These are phyloP conservation scores for Melaleuca quinquenervia DNA, from an alignment of 345 rosid genomes.

Conservation along the genomic window DNA sequence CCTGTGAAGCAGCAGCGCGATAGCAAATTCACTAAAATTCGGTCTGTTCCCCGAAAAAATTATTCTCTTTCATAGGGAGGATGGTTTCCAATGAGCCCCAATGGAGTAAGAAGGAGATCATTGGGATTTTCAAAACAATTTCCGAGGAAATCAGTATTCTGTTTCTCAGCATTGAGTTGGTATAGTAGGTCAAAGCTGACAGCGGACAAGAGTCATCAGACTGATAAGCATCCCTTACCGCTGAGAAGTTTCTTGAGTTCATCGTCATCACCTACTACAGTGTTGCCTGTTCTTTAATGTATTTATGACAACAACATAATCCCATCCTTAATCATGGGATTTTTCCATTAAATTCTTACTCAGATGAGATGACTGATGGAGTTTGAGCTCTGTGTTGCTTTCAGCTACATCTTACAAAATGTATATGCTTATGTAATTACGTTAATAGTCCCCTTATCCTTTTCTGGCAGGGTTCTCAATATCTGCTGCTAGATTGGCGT, in stretches of 20 bases:
- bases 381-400: not conserved
- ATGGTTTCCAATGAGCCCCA: not conserved
- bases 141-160: not conserved
- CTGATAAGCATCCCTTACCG: not conserved
- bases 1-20: not conserved
- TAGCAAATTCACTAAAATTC: not conserved
- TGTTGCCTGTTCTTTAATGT: not conserved
- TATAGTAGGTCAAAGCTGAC: not conserved
- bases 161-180: not conserved
- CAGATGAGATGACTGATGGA: not conserved
- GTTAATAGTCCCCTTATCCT: not conserved
- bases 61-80: not conserved
- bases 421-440: not conserved
- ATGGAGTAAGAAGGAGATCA: not conserved
- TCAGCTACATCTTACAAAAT: not conserved
- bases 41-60: not conserved
- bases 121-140: not conserved
- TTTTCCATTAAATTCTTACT: not conserved
- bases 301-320: not conserved
- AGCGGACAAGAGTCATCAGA: not conserved
- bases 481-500: slow-evolving; percentile 70
- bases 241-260: not conserved
- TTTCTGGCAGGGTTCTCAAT: slow-evolving; percentile 61
- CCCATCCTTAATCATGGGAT: not conserved
- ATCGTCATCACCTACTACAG: not conserved